Evolutionary conservation across 2,329 filamentous ascomycete species (phyloP).

Genomic region (Neonectria neomacrospora): DNA sequence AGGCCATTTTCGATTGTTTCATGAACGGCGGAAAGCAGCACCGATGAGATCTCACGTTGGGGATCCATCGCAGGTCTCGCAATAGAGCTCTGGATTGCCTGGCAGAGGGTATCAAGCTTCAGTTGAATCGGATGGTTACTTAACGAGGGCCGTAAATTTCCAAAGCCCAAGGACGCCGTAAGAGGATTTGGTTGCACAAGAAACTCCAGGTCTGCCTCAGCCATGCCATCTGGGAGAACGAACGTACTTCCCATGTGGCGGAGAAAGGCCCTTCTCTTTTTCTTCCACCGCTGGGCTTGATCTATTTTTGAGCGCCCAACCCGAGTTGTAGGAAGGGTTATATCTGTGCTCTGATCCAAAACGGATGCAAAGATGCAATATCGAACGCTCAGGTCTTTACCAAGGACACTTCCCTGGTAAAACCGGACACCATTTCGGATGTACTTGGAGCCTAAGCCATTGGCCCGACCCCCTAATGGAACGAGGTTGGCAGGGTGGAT

Average conservation of each 20-base stretch:
- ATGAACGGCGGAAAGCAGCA: conserved; percentile 44
- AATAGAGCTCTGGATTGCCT: conserved; percentile 36
- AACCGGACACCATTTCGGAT: conserved; percentile 52
- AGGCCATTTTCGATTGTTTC: conserved; percentile 42
- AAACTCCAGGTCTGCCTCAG: conserved; percentile 40
- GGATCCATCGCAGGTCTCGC: conserved; percentile 22
- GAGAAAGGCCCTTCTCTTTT: conserved; percentile 44
- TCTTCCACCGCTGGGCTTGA: conserved; percentile 44
- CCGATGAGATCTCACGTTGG: conserved; percentile 42
- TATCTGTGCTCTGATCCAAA: conserved; percentile 36
- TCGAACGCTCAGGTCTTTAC: conserved; percentile 55
- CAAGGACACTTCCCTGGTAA: conserved; percentile 59
- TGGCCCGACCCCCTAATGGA: conserved; percentile 12
- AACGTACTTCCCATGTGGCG: conserved; percentile 47
- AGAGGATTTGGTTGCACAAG: conserved; percentile 30
- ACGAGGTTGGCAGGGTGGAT: conserved; percentile 45
- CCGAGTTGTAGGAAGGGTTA: conserved; percentile 45
- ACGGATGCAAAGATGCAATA: conserved; percentile 52
- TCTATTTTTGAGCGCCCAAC: conserved; percentile 42
- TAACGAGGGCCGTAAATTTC: conserved; percentile 8
- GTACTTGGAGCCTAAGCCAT: conserved; percentile 47
- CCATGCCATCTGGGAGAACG: conserved; percentile 52
- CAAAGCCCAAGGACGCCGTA: not conserved
- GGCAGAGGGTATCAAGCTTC: conserved; percentile 41
- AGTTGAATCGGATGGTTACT: conserved; percentile 36